Evolutionary conservation across 192 early-diverging fungal species (phyloP), one percentile per base, ranked within the genome.

Genomic region (Geranomyces variabilis): DNA sequence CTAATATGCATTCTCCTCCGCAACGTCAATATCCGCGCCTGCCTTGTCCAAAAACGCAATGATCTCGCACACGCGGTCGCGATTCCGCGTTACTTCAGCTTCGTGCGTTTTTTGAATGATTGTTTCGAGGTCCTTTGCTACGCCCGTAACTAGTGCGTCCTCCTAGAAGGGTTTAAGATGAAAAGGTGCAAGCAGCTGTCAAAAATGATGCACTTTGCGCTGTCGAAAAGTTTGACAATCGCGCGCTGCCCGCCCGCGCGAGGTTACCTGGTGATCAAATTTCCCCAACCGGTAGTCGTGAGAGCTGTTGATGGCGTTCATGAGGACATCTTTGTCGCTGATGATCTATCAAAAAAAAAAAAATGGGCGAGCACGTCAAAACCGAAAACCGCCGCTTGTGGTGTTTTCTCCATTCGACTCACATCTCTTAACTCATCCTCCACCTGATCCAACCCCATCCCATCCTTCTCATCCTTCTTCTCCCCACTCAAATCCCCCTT

Each of bases 261-360:
- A 19, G n/a, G n/a, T n/a, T n/a, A n/a, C 80, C 80, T 83, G 82
- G 47, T 83, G 80, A 64, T 87, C 86, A 47, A 86, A 82, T 55
- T 87, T 86, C 10, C 71, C 69, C 31, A 87, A 61, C 36, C 81
- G 71, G 56, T 82, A 84, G 71, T 89, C 87, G 73, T 89, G 87
- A 24, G 87, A 83, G 26, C 79, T 76, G 61, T 86, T 87, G 51
- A 89, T 75, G 44, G 80, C 80, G 67, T 89, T 89, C 33, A 84
- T 73, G 21, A 89, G 69, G 3, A 72, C 71, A 58, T 89, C 87
- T 63, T 87, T 89, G 75, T 89, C 87, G 61, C 77, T 77, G 66
- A 87, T 74, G 49, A 87, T 78, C 85, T 87, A 62, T 10, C 48
- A 14, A 4, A 28, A 55, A 4, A 41, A 41, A 41, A 47, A 22